Evolutionary conservation across 768 basidiomycete species (phyloP), one percentile per base, ranked within the genome.

Genomic region (Auriscalpium microsporum): DNA sequence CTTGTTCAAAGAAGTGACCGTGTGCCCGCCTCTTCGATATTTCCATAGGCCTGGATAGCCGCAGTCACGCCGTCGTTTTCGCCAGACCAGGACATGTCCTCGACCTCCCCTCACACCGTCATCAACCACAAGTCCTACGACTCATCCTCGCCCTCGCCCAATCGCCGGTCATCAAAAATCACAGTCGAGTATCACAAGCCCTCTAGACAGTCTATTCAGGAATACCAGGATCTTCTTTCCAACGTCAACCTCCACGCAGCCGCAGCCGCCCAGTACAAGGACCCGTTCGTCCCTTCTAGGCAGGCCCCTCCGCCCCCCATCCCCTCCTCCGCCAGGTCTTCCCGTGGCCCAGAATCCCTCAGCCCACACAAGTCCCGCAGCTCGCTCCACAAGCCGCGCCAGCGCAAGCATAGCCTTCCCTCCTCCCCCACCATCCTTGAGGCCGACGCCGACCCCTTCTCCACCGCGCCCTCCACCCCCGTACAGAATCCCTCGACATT

Each of bases 171-270:
- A 11, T 61, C 60, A 36, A 60, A 59, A 54, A 56, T 61, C 54
- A 83, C 86, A 14, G 75, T 91, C 68, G 86, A 90, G 65, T 85
- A 87, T 68, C 82, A 87, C 71, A 75, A 83, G 16, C 87, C 87
- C 2, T 84, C 83, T 10, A 73, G 86, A 45, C 80, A 86, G 68
- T 86, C 83, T 60, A 83, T 89, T 58, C 85, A 86, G 60, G 86
- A 90, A 61, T 88, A 88, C 69, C 78, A 83, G 67, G 80, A 84
- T 55, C 82, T 90, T 53, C 77, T 90, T 52, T 77, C 77, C 34
- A 79, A 85, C 68, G 74, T 79, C 11, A 78, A 75, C 63, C 51
- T 78, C 9, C 77, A 80, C 79, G 77, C 82, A 37, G 74, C 77
- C 38, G 77, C 77, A 45, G 77, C 81, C 33, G 70, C 69, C 8